These are phyloP conservation scores for Backusella luteola DNA, from an alignment of 192 early-diverging fungal species.

Conservation along the genomic window DNA sequence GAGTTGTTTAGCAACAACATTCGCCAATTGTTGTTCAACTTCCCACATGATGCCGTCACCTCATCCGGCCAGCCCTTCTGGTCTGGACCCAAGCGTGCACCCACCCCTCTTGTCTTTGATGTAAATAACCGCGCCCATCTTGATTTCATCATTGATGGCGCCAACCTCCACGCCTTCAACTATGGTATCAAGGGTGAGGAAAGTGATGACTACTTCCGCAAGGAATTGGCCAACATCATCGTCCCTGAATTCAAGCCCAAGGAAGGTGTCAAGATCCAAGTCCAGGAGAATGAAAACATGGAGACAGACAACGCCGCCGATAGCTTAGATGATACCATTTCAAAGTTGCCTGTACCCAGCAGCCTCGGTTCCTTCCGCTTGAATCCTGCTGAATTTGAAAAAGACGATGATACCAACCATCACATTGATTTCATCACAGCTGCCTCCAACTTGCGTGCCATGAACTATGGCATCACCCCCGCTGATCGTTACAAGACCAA, in stretches of 20 bases:
- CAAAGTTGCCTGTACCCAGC: constrained; percentile 74
- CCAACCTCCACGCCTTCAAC: constrained; percentile 95
- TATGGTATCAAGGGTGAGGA: constrained; percentile 86
- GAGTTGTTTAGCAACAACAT: constrained; percentile 92
- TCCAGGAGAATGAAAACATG: constrained; percentile 80
- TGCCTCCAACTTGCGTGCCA: constrained; percentile 90
- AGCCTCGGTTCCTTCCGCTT: constrained; percentile 82
- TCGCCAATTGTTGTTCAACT: constrained; percentile 94
- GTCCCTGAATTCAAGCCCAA: constrained; percentile 88
- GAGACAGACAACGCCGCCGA: constrained; percentile 31
- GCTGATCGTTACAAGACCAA: constrained; percentile 84
- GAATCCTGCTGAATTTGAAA: constrained; percentile 94
- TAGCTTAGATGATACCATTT: constrained; percentile 62
- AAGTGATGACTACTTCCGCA: constrained; percentile 70
- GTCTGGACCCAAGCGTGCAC: constrained; percentile 96
- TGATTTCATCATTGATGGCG: constrained; percentile 87
- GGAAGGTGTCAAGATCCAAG: constrained; percentile 95
- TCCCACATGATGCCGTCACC: constrained; percentile 91
- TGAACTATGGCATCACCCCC: constrained; percentile 72
- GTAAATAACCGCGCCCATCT: constrained; percentile 69
- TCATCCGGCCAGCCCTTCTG: constrained; percentile 91
- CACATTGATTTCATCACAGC: constrained; percentile 99
- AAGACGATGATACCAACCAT: constrained; percentile 99
- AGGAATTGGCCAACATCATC: constrained; percentile 52
- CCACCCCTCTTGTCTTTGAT: constrained; percentile 81